These are phyloP conservation scores for Gastrolobium villosum DNA, from an alignment of 306 rosid species.

Conservation along the genomic window DNA sequence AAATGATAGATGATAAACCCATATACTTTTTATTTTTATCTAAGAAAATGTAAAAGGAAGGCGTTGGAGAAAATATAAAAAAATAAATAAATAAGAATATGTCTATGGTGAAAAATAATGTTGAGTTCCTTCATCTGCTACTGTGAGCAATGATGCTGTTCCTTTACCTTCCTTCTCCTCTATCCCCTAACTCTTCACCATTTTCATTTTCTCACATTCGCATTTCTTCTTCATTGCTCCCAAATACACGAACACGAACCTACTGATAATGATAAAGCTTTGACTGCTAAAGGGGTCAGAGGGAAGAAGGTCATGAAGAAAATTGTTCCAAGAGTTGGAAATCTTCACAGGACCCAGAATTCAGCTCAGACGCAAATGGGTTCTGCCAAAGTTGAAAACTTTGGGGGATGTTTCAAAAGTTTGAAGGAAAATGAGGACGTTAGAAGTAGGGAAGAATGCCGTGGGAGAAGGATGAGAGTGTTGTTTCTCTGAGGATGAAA, in stretches of 20 bases:
- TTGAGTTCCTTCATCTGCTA: too few relatives aligned
- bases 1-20: too few relatives aligned
- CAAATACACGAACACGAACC: slow-evolving; percentile 45
- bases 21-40: too few relatives aligned
- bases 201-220: slow-evolving; percentile 35
- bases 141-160: slow-evolving; percentile 53
- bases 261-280: slow-evolving; percentile 45
- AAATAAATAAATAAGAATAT: too few relatives aligned
- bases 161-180: slow-evolving; percentile 47
- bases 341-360: slow-evolving; percentile 47
- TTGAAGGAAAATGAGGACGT: slow-evolving; percentile 42
- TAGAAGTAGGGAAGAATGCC: slow-evolving; percentile 45
- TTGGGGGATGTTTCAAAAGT: slow-evolving; percentile 57
- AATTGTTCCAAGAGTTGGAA: slow-evolving; percentile 63
- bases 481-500: too few relatives aligned
- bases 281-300: slow-evolving; percentile 57
- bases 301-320: slow-evolving; percentile 66
- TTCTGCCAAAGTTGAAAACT: slow-evolving; percentile 46
- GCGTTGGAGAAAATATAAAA: too few relatives aligned
- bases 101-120: too few relatives aligned
- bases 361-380: slow-evolving; percentile 47
- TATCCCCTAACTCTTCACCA: slow-evolving; percentile 26
- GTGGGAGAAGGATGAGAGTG: too few relatives aligned
- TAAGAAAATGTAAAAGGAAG: too few relatives aligned
- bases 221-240: slow-evolving; percentile 57